A percentile compares a stretch with the other conserved stretches of the same genome.
phyloP scores from a whole-genome alignment of 2,329 filamentous ascomycete genomes.

The Cercospora zeae-maydis region DNA sequence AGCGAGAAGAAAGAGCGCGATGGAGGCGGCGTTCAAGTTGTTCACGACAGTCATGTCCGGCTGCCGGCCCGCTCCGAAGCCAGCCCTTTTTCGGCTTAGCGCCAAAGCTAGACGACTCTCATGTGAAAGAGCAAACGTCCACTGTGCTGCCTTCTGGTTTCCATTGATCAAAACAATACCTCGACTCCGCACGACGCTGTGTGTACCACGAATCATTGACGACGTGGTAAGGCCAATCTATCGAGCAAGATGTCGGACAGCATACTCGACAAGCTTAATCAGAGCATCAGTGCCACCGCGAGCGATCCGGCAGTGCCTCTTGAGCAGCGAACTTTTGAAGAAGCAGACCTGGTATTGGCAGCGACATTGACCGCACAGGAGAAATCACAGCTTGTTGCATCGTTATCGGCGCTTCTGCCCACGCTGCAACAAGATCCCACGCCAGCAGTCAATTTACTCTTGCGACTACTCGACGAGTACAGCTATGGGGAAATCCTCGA shows the following conservation, averaged over 20 bases:
- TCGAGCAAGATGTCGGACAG: slow-evolving; percentile 18
- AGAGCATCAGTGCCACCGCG: slow-evolving; percentile 20
- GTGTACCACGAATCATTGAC: background rate
- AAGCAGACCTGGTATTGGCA: slow-evolving; percentile 47
- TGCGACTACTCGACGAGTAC: slow-evolving; percentile 49
- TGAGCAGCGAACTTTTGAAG: slow-evolving; percentile 50
- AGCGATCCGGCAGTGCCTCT: slow-evolving; percentile 34
- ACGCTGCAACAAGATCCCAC: slow-evolving; percentile 57
- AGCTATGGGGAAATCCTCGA: slow-evolving; percentile 49
- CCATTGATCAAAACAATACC: background rate
- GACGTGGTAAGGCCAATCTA: background rate
- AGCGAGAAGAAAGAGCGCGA: background rate
- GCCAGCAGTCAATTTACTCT: slow-evolving; percentile 52
- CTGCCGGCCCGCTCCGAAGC: background rate
- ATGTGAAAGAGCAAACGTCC: slow-evolving; percentile 6
- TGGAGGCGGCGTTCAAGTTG: background rate
- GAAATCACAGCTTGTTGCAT: slow-evolving; percentile 39
- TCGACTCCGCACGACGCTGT: background rate
- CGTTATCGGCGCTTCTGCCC: slow-evolving; percentile 51
- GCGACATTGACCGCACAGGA: slow-evolving; percentile 36
- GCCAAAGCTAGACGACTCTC: background rate
- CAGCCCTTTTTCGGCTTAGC: background rate
- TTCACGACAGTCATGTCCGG: background rate
- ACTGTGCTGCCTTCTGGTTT: slow-evolving; percentile 8
- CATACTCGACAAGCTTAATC: slow-evolving; percentile 15